A percentile compares a stretch with the other conserved stretches of the same genome.
Evolutionary conservation across 2,329 filamentous ascomycete genomes (phyloP).

Genomic region (Cytospora piceicola): DNA sequence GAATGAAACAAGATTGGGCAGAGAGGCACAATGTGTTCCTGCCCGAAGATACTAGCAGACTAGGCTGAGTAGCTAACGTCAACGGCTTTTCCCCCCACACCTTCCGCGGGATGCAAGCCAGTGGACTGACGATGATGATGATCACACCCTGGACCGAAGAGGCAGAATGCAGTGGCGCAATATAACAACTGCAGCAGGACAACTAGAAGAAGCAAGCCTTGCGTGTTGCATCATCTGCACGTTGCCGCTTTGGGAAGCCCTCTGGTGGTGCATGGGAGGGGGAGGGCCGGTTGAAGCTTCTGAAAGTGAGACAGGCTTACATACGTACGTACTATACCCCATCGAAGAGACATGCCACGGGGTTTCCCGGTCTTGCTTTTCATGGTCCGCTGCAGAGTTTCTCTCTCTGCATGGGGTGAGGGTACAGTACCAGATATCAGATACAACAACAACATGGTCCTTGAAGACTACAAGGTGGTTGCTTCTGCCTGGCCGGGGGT

Average conservation of each 20-base stretch:
- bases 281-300: conserved; percentile 3
- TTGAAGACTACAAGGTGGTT: not conserved
- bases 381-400: not conserved
- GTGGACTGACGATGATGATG: not conserved
- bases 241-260: conserved; percentile 24
- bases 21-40: not conserved
- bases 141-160: not conserved
- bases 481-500: not conserved
- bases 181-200: not conserved
- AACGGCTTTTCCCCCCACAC: not conserved
- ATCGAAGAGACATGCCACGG: not conserved
- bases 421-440: not conserved
- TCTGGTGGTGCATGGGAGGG: conserved; percentile 1
- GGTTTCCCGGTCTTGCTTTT: not conserved
- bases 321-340: not conserved
- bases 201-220: conserved; percentile 15
- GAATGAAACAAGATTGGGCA: not conserved
- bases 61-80: not conserved
- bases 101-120: not conserved
- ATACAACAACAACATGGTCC: not conserved
- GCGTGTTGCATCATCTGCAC: conserved; percentile 19
- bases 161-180: not conserved
- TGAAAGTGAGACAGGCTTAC: not conserved
- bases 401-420: not conserved
- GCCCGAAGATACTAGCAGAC: not conserved